Conservation (phyloP, 768 basidiomycete genomes). For the Tulasnella sp. region DNA sequence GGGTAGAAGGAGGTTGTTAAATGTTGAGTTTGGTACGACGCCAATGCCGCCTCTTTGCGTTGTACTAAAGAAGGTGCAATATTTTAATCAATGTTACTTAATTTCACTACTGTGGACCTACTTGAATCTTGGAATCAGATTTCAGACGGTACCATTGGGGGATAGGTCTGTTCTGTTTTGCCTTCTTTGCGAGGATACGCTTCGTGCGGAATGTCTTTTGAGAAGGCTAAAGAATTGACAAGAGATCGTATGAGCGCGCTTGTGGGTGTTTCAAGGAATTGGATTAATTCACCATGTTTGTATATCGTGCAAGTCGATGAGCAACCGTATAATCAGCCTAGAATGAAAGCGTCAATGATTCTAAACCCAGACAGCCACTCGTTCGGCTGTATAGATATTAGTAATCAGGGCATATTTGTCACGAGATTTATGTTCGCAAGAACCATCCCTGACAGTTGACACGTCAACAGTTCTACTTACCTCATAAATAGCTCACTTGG, state of each 20-base stretch:
- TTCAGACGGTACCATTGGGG: constrained; percentile 99
- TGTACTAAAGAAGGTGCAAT: constrained; percentile 42
- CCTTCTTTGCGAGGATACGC: constrained; percentile 90
- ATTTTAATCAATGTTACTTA: not conserved
- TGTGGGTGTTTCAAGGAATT: no score
- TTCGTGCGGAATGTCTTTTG: constrained; percentile 98
- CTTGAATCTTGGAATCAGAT: constrained; percentile 90
- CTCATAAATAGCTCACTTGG: no score
- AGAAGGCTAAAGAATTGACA: constrained; percentile 90
- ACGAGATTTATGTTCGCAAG: not conserved
- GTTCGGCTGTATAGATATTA: no score
- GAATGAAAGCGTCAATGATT: no score
- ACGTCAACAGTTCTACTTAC: no score
- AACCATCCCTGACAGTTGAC: no score
- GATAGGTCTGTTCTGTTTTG: constrained; percentile 96
- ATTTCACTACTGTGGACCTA: constrained; percentile 23
- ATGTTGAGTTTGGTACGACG: constrained; percentile 98
- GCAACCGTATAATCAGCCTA: no score
- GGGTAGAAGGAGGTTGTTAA: not conserved
- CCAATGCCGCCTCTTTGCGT: constrained; percentile 98
- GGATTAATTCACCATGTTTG: no score
- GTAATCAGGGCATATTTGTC: no score
- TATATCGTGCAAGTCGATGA: no score
- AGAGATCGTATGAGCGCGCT: no score
- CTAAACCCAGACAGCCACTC: no score